Conservation (phyloP, 768 basidiomycete species). For the Xerocomellus chrysenteron region DNA sequence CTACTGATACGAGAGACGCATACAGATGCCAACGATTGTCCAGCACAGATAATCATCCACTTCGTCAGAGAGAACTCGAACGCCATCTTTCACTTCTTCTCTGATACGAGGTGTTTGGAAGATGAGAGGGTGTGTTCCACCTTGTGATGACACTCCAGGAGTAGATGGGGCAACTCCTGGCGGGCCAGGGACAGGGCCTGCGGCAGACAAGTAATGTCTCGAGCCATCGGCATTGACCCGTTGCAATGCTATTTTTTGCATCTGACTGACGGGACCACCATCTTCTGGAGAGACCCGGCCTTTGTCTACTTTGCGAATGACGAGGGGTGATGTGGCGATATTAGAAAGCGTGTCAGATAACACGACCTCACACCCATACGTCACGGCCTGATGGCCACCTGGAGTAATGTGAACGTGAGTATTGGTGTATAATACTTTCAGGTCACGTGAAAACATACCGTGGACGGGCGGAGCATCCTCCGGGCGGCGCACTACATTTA, state of each 20-base stretch:
- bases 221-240: constrained; percentile 79
- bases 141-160: constrained; percentile 71
- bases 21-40: constrained; percentile 95
- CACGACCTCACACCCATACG: constrained; percentile 87
- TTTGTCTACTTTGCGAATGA: constrained; percentile 93
- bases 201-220: constrained; percentile 85
- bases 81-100: constrained; percentile 79
- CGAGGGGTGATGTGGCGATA: constrained; percentile 79
- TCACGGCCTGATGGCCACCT: constrained; percentile 80
- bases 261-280: constrained; percentile 90
- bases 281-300: constrained; percentile 84
- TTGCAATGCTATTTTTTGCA: constrained; percentile 94
- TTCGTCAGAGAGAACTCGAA: constrained; percentile 75
- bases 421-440: constrained; percentile 34
- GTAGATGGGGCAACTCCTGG: constrained; percentile 68
- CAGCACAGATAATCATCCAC: constrained; percentile 95
- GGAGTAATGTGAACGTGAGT: constrained; percentile 41
- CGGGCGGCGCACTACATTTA: constrained; percentile 80
- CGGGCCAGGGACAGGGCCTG: constrained; percentile 80
- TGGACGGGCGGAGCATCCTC: constrained; percentile 58
- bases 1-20: constrained; percentile 32
- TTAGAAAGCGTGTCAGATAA: constrained; percentile 84
- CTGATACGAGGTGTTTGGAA: constrained; percentile 79
- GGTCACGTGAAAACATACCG: constrained; percentile 64
- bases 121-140: constrained; percentile 77